A percentile compares a stretch with the other conserved stretches of the same genome.
phyloP scores from a whole-genome alignment of 2,329 filamentous ascomycete genomes.

The Xylaria sp. region DNA sequence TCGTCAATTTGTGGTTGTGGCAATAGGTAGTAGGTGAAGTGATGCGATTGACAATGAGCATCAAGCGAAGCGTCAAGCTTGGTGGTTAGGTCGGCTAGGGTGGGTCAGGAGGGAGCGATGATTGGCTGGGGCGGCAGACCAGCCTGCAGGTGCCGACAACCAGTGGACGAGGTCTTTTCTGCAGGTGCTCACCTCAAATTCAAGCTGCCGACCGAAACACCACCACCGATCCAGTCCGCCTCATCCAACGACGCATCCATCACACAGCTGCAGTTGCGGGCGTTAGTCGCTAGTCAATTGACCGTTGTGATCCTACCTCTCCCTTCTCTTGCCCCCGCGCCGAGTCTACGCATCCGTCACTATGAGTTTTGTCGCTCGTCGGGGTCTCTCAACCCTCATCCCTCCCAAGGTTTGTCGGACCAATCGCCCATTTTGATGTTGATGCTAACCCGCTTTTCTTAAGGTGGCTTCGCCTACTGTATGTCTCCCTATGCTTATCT shows the following conservation, averaged over 20 bases:
- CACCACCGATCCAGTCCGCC: constrained; percentile 39
- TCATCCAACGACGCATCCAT: constrained; percentile 39
- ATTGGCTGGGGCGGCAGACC: constrained; percentile 49
- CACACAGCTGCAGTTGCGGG: constrained; percentile 47
- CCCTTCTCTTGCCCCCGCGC: constrained; percentile 42
- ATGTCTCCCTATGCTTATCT: constrained; percentile 57
- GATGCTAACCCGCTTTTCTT: constrained; percentile 53
- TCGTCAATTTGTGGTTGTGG: constrained; percentile 10
- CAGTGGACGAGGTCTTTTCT: constrained; percentile 61
- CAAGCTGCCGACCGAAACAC: constrained; percentile 37
- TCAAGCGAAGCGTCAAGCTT: constrained; percentile 22
- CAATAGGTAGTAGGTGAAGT: constrained; percentile 1
- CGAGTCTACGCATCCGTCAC: constrained; percentile 57
- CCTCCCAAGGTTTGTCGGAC: constrained; percentile 83
- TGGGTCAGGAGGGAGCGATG: constrained; percentile 45
- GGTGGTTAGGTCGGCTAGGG: constrained; percentile 22
- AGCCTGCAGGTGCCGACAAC: constrained; percentile 53
- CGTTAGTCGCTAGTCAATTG: constrained; percentile 51
- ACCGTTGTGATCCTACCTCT: constrained; percentile 48
- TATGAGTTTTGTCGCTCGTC: constrained; percentile 93
- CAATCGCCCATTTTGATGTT: constrained; percentile 11
- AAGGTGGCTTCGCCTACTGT: constrained; percentile 87
- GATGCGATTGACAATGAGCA: neutral
- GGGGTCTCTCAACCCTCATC: constrained; percentile 97
- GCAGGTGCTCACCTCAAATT: constrained; percentile 41